These are phyloP conservation scores for Colletotrichum noveboracense DNA, from an alignment of 2,329 filamentous ascomycete species.

Conservation along the genomic window DNA sequence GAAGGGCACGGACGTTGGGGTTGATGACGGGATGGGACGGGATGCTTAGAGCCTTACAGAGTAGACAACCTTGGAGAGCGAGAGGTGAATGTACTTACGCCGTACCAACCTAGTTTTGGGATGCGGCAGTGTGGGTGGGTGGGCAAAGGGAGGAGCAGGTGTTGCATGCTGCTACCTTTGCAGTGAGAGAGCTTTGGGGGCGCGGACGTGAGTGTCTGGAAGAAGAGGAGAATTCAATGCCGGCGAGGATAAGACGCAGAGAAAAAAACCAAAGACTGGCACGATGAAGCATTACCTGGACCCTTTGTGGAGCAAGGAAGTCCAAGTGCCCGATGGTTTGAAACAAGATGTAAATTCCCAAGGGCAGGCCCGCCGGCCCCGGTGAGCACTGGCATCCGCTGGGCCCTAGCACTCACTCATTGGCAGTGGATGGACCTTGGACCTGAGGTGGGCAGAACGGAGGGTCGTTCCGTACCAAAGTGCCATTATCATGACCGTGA, in stretches of 20 bases:
- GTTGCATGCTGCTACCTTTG: not conserved
- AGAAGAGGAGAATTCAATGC: not conserved
- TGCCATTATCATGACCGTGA: not conserved
- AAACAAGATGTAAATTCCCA: slow-evolving; percentile 10
- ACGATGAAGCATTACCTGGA: slow-evolving; percentile 7
- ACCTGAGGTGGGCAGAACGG: not conserved
- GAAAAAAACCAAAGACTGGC: not conserved
- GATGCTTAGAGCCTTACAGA: not conserved
- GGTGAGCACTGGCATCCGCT: not conserved
- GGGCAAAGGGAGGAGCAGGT: not conserved
- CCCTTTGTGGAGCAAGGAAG: slow-evolving; percentile 8
- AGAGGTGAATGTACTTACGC: not conserved
- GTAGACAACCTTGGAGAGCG: not conserved
- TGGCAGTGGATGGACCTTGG: not conserved
- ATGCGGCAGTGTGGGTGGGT: not conserved
- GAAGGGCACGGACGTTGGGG: not conserved
- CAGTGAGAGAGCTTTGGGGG: not conserved
- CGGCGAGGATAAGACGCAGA: not conserved
- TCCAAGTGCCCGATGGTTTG: slow-evolving; percentile 6
- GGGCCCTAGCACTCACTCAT: not conserved
- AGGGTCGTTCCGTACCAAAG: not conserved
- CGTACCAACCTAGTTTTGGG: not conserved
- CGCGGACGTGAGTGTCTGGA: not conserved
- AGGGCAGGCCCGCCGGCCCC: not conserved
- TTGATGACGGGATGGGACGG: not conserved